Conservation (phyloP, 768 basidiomycete genomes). For the Vishniacozyma victoriae region DNA sequence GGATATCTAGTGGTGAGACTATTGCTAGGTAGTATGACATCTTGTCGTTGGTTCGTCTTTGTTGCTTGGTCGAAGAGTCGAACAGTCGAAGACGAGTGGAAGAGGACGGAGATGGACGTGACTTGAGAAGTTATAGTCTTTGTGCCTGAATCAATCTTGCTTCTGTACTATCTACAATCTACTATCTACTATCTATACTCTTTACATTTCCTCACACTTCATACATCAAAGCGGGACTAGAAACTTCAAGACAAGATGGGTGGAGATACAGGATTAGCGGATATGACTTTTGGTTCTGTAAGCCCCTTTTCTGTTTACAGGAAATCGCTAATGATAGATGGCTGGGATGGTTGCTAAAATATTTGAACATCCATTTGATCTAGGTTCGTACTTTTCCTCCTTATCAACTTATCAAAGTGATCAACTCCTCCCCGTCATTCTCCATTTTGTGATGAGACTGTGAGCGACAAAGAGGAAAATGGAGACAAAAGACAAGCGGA, state of each 20-base stretch:
- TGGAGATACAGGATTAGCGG: conserved; percentile 1
- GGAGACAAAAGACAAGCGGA: neutral
- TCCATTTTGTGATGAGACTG: neutral
- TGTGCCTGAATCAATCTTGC: too few species aligned
- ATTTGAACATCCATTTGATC: conserved; percentile 64
- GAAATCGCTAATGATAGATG: conserved; percentile 1
- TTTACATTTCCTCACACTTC: too few species aligned
- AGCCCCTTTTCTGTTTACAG: neutral
- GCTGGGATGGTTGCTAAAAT: conserved; percentile 17
- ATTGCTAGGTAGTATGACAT: conserved; percentile 51
- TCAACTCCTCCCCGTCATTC: neutral
- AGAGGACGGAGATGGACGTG: too few species aligned
- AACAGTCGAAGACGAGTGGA: too few species aligned
- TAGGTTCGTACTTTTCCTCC: conserved; percentile 50
- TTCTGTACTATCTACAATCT: too few species aligned
- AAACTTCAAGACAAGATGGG: neutral
- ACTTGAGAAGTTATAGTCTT: too few species aligned
- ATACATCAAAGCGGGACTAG: too few species aligned
- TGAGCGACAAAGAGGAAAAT: neutral
- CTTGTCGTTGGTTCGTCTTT: neutral
- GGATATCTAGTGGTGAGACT: conserved; percentile 50
- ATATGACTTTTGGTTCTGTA: conserved; percentile 19
- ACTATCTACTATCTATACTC: too few species aligned
- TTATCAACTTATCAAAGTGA: neutral
- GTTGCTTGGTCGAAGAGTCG: too few species aligned